Evolutionary conservation across 2,329 filamentous ascomycete species (phyloP), one percentile per base, ranked within the genome.

Genomic region (Diaporthe helianthi): DNA sequence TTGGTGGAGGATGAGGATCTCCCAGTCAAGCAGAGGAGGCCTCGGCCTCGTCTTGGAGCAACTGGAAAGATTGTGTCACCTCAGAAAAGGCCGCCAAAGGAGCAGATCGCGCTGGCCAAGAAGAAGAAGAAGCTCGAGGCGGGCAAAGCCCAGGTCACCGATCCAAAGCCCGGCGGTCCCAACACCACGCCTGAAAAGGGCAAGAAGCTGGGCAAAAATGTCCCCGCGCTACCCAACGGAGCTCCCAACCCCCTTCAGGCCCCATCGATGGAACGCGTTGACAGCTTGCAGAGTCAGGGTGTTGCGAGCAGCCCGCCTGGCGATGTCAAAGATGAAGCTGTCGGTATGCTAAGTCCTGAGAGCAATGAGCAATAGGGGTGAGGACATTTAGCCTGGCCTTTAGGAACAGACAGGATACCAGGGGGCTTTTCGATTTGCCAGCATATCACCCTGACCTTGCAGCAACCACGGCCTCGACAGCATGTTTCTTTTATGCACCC

Each of bases 1-100:
- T 86, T 99, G 73, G 84, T 97, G 65, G 96, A 99, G 82, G 96
- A 99, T 80, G 93, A 98, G 77, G 95, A 99, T 74, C 83, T 99
- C 29, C 96, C 97, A 19, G 88, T 91, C 67, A 99, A 99, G 81
- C 96, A 99, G 81, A 87, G 93, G 83, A 91, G 83, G 81, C 93
- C 82, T 29, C 84, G 87, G n/a, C 87, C 89, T n/a, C 84, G 87
- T 38, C 85, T 89, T 29, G 86, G 87, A 41, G 87, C 89, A 24
- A 94, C 91, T 24, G 93, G 93, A 76, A 97, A 97, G 84, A 97
- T 97, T 73, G 91, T 92, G 13, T 92, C 90, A 65, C 93, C 93
- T 38, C 89, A 94, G 74, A 97, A 97, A 82, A 86, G 93, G 9
- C 92, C 93, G 38, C 87, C 93, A 26, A 90, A 92, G 76, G 93